Percentiles rank a stretch among this genome's conserved stretches.
These are phyloP conservation scores for Nakataea oryzae DNA, from an alignment of 2,329 filamentous ascomycete species.

Conservation along the genomic window DNA sequence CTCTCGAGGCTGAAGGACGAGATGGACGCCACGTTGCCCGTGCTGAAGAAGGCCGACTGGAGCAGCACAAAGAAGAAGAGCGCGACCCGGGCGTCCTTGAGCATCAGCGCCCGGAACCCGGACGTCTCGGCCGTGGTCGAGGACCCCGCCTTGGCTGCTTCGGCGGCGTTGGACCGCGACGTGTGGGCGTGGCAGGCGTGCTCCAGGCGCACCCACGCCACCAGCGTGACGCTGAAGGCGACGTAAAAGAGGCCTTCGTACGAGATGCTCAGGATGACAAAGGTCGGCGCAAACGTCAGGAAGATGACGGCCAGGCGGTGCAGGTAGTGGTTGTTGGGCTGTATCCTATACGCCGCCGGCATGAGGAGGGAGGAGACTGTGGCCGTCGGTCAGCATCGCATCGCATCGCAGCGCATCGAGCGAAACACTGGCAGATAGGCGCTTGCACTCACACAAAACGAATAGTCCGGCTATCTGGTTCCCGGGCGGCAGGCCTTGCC, in stretches of 20 bases:
- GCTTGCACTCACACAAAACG: slow-evolving; percentile 50
- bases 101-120: slow-evolving; percentile 53
- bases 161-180: slow-evolving; percentile 9
- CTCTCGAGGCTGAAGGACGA: slow-evolving; percentile 91
- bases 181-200: slow-evolving; percentile 55
- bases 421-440: not conserved
- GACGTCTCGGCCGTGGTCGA: not conserved
- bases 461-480: slow-evolving; percentile 83
- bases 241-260: slow-evolving; percentile 97
- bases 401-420: not conserved
- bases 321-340: slow-evolving; percentile 79
- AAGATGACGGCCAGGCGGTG: slow-evolving; percentile 85
- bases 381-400: slow-evolving; percentile 6
- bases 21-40: slow-evolving; percentile 88
- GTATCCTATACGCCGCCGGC: slow-evolving; percentile 70
- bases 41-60: slow-evolving; percentile 94
- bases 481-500: slow-evolving; percentile 71
- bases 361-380: slow-evolving; percentile 58
- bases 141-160: not conserved
- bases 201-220: slow-evolving; percentile 89
- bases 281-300: slow-evolving; percentile 82
- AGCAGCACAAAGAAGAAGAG: slow-evolving; percentile 93
- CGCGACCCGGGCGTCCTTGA: slow-evolving; percentile 79
- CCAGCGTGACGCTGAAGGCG: slow-evolving; percentile 69
- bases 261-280: slow-evolving; percentile 92